Evolutionary conservation across 345 rosid genomes (phyloP).

Genomic region (Eucalyptus lansdowneana): DNA sequence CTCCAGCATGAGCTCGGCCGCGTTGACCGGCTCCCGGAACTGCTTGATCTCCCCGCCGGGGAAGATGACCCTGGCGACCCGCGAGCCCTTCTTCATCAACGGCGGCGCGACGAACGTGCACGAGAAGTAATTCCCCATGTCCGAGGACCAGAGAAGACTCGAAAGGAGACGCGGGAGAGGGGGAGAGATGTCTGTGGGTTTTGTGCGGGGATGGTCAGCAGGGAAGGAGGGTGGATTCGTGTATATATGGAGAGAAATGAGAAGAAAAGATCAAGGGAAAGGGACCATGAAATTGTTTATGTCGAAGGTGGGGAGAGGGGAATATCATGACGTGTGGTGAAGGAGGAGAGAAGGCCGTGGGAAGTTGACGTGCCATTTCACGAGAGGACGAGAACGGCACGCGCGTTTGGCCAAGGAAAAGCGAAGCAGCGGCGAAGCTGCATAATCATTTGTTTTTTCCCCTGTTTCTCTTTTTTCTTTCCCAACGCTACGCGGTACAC

Average conservation of each 20-base stretch:
- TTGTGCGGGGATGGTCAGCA: neutral
- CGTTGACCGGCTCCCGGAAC: slow-evolving; percentile 26
- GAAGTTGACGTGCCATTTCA: neutral
- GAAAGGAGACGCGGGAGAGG: neutral
- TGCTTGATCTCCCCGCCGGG: slow-evolving; percentile 47
- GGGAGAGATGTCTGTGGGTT: neutral
- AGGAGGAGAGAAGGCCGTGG: neutral
- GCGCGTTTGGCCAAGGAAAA: neutral
- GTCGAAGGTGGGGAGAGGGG: neutral
- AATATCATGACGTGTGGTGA: neutral
- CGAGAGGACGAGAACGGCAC: neutral
- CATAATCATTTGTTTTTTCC: neutral
- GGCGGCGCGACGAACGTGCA: slow-evolving; percentile 27
- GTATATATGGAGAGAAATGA: neutral
- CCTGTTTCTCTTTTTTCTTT: neutral
- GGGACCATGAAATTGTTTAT: neutral
- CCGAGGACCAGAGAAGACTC: neutral
- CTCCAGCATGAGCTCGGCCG: slow-evolving; percentile 65
- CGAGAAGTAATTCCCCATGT: slow-evolving; percentile 46
- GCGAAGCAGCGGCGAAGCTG: neutral
- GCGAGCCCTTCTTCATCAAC: slow-evolving; percentile 4
- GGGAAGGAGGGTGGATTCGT: neutral
- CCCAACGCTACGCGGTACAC: neutral
- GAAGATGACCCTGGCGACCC: slow-evolving; percentile 31
- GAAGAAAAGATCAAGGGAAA: neutral